These are phyloP conservation scores for Aspergillus sergii DNA, from an alignment of 2,329 filamentous ascomycete genomes.

Conservation along the genomic window DNA sequence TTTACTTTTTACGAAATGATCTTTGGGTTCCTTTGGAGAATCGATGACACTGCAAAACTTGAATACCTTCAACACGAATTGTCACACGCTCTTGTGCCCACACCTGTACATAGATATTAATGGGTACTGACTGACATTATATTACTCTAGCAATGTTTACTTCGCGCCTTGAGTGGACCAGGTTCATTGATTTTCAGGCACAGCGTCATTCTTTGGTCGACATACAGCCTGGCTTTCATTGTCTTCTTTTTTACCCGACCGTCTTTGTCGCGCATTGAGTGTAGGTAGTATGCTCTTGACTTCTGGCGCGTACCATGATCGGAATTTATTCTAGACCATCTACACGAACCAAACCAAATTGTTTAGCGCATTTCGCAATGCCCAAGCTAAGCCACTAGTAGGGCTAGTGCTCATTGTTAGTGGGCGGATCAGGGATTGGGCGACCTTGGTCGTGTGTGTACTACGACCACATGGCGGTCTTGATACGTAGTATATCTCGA, in stretches of 20 bases:
- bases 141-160: not conserved
- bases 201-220: not conserved
- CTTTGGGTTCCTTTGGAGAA: not conserved
- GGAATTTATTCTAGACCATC: not conserved
- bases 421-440: not conserved
- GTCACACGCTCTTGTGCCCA: not conserved
- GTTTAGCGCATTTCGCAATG: not conserved
- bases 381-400: not conserved
- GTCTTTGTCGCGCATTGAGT: not conserved
- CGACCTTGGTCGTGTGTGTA: not conserved
- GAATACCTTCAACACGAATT: not conserved
- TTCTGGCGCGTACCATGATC: conserved; percentile 1
- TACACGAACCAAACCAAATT: not conserved
- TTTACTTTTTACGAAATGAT: not conserved
- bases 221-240: not conserved
- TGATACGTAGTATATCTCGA: not conserved
- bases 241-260: not conserved
- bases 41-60: not conserved
- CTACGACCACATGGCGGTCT: not conserved
- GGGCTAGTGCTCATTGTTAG: not conserved
- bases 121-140: not conserved
- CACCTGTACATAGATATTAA: not conserved
- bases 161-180: not conserved
- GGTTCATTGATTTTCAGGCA: not conserved
- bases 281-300: not conserved